Evolutionary conservation across 768 basidiomycete species (phyloP), one percentile per base, ranked within the genome.

Genomic region (Dentipellis sp.): DNA sequence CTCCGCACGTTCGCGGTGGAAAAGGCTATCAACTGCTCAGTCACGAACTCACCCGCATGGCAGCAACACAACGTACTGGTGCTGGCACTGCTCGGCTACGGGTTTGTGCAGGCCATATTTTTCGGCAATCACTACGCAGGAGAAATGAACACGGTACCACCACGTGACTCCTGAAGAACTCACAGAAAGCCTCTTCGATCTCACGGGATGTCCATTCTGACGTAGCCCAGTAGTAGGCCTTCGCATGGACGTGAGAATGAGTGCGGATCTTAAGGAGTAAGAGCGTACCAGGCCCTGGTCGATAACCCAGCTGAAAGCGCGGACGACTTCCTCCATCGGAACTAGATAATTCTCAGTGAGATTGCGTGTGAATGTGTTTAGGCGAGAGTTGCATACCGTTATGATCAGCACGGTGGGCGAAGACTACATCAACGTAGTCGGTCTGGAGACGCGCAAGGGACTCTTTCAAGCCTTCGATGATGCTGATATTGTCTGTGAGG

Each of bases 221-320:
- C 0, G 78, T 79, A 22, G 72, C 78, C 78, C 77, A 77, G 61
- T 74, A 73, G 64, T 72, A 72, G 4, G 72, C 67, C 70, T 72
- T 11, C 72, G 19, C 2, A 23, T 4, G 1, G 39, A 39, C 14
- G 54, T 39, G 3, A 19, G 1, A 40, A 21, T 14, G 14, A 11
- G 38, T 34, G 17, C 14, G 10, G 47, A 14, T 22, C 9, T 35
- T 5, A 16, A 19, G 4, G 9, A 39, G 36, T 8, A 10, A 45
- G 2, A 52, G 54, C 69, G 29, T 22, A 66, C 76, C 74, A 76
- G 73, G 58, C 78, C 78, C 46, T 71, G 64, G 51, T 78, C 74
- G 59, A 82, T 78, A 35, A 80, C 66, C 49, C 70, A 73, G 68
- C 78, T 79, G 71, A 84, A 82, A 1, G 78, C 80, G 29, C 82